Base-by-base conservation (phyloP, 805 yeast species). In the Kluyveromyces lactis region DNA sequence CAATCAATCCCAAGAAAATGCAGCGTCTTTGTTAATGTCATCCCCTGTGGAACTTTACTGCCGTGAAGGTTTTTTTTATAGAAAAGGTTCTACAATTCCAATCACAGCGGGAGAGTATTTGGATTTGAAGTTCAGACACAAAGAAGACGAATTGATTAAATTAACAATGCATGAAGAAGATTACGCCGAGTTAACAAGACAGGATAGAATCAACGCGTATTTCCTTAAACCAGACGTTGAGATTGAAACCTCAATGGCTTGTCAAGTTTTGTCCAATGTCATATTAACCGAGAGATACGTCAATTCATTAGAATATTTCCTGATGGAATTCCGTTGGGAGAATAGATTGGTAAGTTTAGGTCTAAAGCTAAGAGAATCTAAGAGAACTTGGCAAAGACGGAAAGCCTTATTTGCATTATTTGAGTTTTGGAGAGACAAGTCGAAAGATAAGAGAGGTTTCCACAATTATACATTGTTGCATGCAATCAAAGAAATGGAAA, bases 261-360 rank as follows among this genome's bases (percentile, higher is more conserved):
- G 48, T 39, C 36, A 44, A 12, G 46, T 58, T 7, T 39, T 60
- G 31, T 47, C 55, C 31, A 48, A 50, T 13, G 56, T 55, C 2
- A 56, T 55, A 1, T 40, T 60, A 28, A 60, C 63, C 2, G 63
- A 60, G 42, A 53, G 48, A 31, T 60, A 58, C 41, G 62, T 60
- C 19, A 60, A 60, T 36, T 53, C 60, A 11, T 42, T 60, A 26
- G 63, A 58, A 42, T 60, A 58, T 40, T 60, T 60, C 36, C 43
- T 58, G 13, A 55, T 60, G 63, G 64, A 60, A 38, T 60, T 60
- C 34, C 47, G 57, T 26, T 60, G 64, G 64, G 64, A 60, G 37
- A 60, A 60, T 46, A 56, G 51, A 27, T 40, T 60, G 23, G 60
- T 60, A 29, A 53, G 52, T 2, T 39, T 57, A 16, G 63, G 63